Percentiles rank a stretch among this genome's conserved stretches.
Evolutionary conservation across 805 yeast genomes (phyloP).

Genomic region (Metschnikowia gelsemii): DNA sequence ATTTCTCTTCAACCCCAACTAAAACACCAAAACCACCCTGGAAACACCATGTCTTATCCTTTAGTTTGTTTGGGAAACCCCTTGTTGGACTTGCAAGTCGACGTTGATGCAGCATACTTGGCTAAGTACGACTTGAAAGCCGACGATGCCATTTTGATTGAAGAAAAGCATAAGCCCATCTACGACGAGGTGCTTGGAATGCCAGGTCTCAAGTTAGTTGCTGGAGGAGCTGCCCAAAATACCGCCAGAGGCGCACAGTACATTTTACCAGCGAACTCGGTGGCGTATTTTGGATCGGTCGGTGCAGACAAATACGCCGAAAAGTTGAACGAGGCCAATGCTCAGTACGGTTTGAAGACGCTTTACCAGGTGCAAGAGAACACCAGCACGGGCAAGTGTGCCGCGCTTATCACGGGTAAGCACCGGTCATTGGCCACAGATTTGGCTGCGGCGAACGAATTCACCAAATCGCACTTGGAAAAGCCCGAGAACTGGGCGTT

Average conservation of each 20-base stretch:
- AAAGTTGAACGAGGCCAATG: slow-evolving; percentile 77
- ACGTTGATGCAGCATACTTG: slow-evolving; percentile 65
- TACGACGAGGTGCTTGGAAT: slow-evolving; percentile 71
- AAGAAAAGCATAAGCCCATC: slow-evolving; percentile 81
- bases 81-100: slow-evolving; percentile 80
- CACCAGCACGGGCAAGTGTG: slow-evolving; percentile 94
- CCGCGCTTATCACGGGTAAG: slow-evolving; percentile 84
- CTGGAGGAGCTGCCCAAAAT: slow-evolving; percentile 99
- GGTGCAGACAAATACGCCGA: slow-evolving; percentile 90
- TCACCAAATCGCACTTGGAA: slow-evolving; percentile 83
- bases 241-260: slow-evolving; percentile 98
- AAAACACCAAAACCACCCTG: background rate
- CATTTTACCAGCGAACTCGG: slow-evolving; percentile 75
- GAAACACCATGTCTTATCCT: slow-evolving; percentile 52
- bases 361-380: slow-evolving; percentile 77
- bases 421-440: slow-evolving; percentile 95
- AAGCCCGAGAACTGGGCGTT: slow-evolving; percentile 85
- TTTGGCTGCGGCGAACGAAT: slow-evolving; percentile 96
- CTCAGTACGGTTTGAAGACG: slow-evolving; percentile 82
- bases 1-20: slow-evolving; percentile 1
- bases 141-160: slow-evolving; percentile 89
- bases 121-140: slow-evolving; percentile 81
- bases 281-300: slow-evolving; percentile 93
- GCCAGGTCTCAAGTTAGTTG: slow-evolving; percentile 67
- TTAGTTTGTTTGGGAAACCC: slow-evolving; percentile 92